A percentile compares a stretch with the other conserved stretches of the same genome.
These are phyloP conservation scores for Aspergillus sclerotiicarbonarius DNA, from an alignment of 495 filamentous ascomycete genomes.

Conservation along the genomic window DNA sequence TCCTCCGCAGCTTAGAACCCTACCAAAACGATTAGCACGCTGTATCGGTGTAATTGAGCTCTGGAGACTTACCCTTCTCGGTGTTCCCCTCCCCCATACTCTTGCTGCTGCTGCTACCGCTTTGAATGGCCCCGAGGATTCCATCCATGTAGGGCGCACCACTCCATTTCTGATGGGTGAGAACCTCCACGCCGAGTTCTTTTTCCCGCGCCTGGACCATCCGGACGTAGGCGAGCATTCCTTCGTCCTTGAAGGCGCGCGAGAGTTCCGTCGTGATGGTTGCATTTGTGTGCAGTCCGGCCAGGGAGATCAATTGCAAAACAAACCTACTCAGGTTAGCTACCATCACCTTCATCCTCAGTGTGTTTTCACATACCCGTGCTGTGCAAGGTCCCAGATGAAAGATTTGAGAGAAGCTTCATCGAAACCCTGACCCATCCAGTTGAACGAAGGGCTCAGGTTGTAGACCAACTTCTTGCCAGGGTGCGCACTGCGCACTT, in stretches of 20 bases:
- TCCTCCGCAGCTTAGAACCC: slow-evolving; percentile 17
- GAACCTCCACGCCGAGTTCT: slow-evolving; percentile 86
- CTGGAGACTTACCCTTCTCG: slow-evolving; percentile 49
- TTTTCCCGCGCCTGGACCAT: slow-evolving; percentile 86
- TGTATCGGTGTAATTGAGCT: not conserved
- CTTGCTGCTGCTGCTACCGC: slow-evolving; percentile 77
- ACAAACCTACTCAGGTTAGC: slow-evolving; percentile 59
- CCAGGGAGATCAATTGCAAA: slow-evolving; percentile 87
- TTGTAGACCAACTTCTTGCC: slow-evolving; percentile 95
- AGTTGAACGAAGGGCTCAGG: slow-evolving; percentile 94
- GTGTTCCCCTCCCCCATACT: slow-evolving; percentile 85
- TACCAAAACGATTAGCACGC: slow-evolving; percentile 6
- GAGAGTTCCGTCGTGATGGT: slow-evolving; percentile 85
- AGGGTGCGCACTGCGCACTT: slow-evolving; percentile 64
- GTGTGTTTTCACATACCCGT: slow-evolving; percentile 54
- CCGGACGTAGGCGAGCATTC: slow-evolving; percentile 95
- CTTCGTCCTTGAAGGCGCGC: slow-evolving; percentile 76
- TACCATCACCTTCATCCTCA: not conserved
- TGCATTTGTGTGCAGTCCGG: slow-evolving; percentile 85
- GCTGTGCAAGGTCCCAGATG: slow-evolving; percentile 91
- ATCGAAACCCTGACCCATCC: slow-evolving; percentile 91
- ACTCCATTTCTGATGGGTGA: slow-evolving; percentile 99
- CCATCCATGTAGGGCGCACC: slow-evolving; percentile 91
- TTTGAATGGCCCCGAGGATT: slow-evolving; percentile 88
- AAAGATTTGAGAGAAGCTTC: slow-evolving; percentile 77